Base-by-base conservation (phyloP, 306 rosid genomes). In the Amphicarpaea edgeworthii region DNA sequence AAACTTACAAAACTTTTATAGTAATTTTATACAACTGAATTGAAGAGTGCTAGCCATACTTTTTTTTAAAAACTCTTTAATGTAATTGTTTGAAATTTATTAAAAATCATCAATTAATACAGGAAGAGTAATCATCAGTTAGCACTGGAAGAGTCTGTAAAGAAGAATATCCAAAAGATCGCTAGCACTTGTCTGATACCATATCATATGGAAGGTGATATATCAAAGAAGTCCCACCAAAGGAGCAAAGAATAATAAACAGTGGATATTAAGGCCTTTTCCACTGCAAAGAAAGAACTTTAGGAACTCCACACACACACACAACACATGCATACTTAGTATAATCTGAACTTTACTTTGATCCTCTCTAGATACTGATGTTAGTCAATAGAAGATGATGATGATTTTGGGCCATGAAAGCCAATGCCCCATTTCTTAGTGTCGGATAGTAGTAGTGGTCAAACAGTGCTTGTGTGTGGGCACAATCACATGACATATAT, bases 171-270 rank as follows among this genome's bases (percentile, higher is more conserved):
- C n/a, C n/a, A n/a, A n/a, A n/a, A n/a, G n/a, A n/a, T n/a, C n/a
- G n/a, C n/a, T n/a, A n/a, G n/a, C n/a, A n/a, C n/a, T n/a, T n/a
- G n/a, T n/a, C n/a, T n/a, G n/a, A n/a, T 50, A 41, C 20, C 73
- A 64, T 57, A 60, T 80, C 67, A 78, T 54, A 34, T 69, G 74
- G 65, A 62, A 49, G 77, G 79, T 61, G 66, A 87, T 80, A 75
- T 77, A 23, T 63, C 72, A 82, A 82, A 68, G 11, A 80, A 79
- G 85, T 76, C 90, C 89, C 89, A 84, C 88, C 86, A 83, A 62
- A 49, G 59, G 65, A 58, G 57, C 30, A 70, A 83, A 79, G 70
- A 38, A 68, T 65, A 21, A 80, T 65, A 23, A 19, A 80, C 67
- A 24, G 85, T 70, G 84, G 80, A 80, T n/a, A n/a, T n/a, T n/a